Base-by-base conservation (phyloP, 1,139 yeast species). In the Kodamaea derodonti region DNA sequence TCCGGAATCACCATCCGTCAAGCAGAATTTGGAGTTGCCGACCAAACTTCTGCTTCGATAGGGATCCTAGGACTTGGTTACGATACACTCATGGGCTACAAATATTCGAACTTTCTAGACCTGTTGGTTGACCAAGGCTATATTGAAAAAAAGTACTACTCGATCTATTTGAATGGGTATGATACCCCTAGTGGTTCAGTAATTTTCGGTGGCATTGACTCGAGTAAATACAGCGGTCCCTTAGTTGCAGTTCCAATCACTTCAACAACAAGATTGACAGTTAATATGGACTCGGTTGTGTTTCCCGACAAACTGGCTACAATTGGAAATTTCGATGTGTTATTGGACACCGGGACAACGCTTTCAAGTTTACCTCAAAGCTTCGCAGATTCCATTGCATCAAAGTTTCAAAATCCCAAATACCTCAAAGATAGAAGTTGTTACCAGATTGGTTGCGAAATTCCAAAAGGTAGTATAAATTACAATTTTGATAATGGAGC, bases 261-360 rank as follows among this genome's bases (percentile, higher is more conserved):
- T 7, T 22, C 17, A 8, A 20, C 12, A 11, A 20, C 26, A 12
- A 10, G 27, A n/a, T 31, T 41, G 17, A 16, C 22, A 3, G 31
- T 39, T 13, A 29, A 29, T 22, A 16, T 38, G 7, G 20, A 17
- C 13, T 29, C 38, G 2, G 27, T 33, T 17, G 11, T 14, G 2
- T 33, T 6, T 3, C 25, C 20, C n/a, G 27, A 24, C 12, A 42
- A 43, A 20, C 17, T 29, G 10, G n/a, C 34, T 6, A 14, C 30
- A 2, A n/a, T 24, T 5, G 26, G 30, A 11, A 17, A 30, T 24
- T 16, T 18, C 27, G 60, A 75, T 1, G 84, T 79, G 3, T 53
- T 78, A 30, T 55, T 82, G 28, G 90, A 82, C 54, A 73, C 86
- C 1, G 90, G 90, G 27, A 72, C 86, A 5, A 77, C 87, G 2